phyloP scores from a whole-genome alignment of 139 green algal species.

The Edaphochlamys debaryana region DNA sequence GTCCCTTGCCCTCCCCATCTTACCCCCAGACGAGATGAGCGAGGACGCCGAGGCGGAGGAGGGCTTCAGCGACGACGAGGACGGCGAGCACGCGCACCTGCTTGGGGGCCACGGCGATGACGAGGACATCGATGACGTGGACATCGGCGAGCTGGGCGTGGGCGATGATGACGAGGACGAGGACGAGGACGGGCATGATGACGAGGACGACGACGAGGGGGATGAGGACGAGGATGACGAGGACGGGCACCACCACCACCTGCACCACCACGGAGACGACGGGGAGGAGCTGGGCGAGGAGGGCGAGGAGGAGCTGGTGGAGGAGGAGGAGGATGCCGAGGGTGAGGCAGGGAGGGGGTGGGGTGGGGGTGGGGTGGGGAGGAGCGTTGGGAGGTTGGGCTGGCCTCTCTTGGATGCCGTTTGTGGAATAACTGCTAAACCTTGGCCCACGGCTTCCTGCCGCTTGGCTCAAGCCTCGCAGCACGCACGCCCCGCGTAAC shows the following conservation, averaged over 20 bases:
- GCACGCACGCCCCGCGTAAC: no score
- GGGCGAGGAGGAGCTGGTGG: constrained; percentile 37
- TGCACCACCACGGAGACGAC: background rate
- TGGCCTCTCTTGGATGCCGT: no score
- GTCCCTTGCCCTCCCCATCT: background rate
- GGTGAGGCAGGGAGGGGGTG: background rate
- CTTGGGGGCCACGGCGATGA: constrained; percentile 8
- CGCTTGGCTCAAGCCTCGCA: no score
- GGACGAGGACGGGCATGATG: constrained; percentile 20
- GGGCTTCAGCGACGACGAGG: constrained; percentile 27
- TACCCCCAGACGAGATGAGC: constrained; percentile 31
- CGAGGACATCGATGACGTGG: constrained; percentile 5
- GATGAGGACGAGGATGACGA: background rate
- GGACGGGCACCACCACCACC: background rate
- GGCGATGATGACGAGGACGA: constrained; percentile 29
- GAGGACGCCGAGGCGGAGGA: constrained; percentile 39
- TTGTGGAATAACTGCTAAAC: no score
- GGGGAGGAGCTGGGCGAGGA: constrained; percentile 19
- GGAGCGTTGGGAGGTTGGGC: background rate
- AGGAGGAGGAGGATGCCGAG: constrained; percentile 49
- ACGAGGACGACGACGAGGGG: constrained; percentile 26
- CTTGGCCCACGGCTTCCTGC: no score
- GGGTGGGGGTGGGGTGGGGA: background rate
- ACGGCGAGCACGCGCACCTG: constrained; percentile 22
- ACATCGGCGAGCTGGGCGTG: constrained; percentile 30